Conservation (phyloP, 139 green algal species). For the Nannochloris sp. region DNA sequence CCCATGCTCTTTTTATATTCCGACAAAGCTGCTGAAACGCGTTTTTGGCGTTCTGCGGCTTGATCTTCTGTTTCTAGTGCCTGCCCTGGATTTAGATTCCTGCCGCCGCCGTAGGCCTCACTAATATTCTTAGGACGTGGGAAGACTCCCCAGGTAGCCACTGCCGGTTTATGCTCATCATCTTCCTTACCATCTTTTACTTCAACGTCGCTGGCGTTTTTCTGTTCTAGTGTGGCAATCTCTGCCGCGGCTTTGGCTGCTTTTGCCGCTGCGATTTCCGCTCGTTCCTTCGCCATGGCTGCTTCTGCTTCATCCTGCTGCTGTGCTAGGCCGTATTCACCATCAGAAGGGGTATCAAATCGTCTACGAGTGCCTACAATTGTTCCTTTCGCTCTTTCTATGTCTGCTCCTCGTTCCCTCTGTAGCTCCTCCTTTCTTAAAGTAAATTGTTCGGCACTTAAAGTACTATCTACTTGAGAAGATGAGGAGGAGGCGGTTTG, state of each 20-base stretch:
- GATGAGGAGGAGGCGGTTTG: constrained; percentile 10
- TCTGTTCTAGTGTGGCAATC: not conserved
- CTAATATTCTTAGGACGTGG: constrained; percentile 76
- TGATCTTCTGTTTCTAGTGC: constrained; percentile 43
- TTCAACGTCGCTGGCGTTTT: not conserved
- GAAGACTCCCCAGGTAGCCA: constrained; percentile 78
- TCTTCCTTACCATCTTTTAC: constrained; percentile 14
- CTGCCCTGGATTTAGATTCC: constrained; percentile 71
- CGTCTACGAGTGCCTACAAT: constrained; percentile 2
- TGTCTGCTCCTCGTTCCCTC: constrained; percentile 6
- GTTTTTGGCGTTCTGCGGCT: constrained; percentile 14
- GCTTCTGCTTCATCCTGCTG: constrained; percentile 5
- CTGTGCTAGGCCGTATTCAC: constrained; percentile 6
- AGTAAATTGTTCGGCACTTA: constrained; percentile 58
- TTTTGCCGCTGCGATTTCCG: not conserved
- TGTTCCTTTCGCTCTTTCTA: constrained; percentile 4
- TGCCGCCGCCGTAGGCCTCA: constrained; percentile 60
- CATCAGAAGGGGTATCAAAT: not conserved
- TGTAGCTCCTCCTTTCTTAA: constrained; percentile 38
- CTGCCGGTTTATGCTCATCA: constrained; percentile 41
- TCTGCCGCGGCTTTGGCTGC: not conserved
- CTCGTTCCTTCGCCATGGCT: constrained; percentile 5
- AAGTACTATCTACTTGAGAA: constrained; percentile 5
- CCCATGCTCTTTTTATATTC: constrained; percentile 30
- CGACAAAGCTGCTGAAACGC: constrained; percentile 8